A percentile compares a stretch with the other conserved stretches of the same genome.
phyloP scores from a whole-genome alignment of 2,329 filamentous ascomycete genomes.

The Eurotiales sp. region DNA sequence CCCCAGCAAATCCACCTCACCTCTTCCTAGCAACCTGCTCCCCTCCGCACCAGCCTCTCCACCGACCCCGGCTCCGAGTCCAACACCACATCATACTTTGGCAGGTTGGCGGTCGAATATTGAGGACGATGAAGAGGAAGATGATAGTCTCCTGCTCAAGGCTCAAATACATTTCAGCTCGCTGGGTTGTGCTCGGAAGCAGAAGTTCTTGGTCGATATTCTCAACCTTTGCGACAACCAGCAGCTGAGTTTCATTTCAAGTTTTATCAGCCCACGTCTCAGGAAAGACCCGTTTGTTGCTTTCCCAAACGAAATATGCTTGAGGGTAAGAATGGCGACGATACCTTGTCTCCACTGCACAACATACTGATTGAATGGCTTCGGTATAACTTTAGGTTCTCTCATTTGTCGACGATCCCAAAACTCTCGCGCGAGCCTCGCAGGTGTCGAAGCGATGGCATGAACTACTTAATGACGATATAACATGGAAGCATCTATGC shows the following conservation, averaged over 20 bases:
- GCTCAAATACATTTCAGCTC: conserved; percentile 76
- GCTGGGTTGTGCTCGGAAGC: conserved; percentile 70
- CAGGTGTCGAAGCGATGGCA: conserved; percentile 96
- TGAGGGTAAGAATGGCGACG: conserved; percentile 66
- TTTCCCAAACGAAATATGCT: conserved; percentile 86
- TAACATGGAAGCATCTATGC: conserved; percentile 96
- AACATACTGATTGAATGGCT: conserved; percentile 1
- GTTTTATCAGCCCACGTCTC: conserved; percentile 87
- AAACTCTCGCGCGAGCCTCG: conserved; percentile 85
- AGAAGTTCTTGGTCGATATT: conserved; percentile 78
- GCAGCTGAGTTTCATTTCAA: conserved; percentile 90
- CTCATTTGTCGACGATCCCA: conserved; percentile 95
- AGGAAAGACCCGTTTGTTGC: conserved; percentile 96
- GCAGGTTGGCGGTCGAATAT: conserved; percentile 43
- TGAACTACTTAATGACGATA: conserved; percentile 89
- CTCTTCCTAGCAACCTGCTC: conserved; percentile 58
- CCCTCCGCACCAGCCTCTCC: conserved; percentile 63
- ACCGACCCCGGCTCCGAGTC: conserved; percentile 64
- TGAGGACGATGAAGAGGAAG: conserved; percentile 50
- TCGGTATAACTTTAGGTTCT: conserved; percentile 61
- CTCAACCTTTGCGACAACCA: conserved; percentile 93
- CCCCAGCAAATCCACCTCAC: conserved; percentile 48
- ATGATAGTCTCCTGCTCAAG: conserved; percentile 77
- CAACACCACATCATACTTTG: conserved; percentile 59
- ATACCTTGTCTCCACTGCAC: neutral